These are phyloP conservation scores for Coniochaeta prunicola DNA, from an alignment of 2,329 filamentous ascomycete genomes.

Conservation along the genomic window DNA sequence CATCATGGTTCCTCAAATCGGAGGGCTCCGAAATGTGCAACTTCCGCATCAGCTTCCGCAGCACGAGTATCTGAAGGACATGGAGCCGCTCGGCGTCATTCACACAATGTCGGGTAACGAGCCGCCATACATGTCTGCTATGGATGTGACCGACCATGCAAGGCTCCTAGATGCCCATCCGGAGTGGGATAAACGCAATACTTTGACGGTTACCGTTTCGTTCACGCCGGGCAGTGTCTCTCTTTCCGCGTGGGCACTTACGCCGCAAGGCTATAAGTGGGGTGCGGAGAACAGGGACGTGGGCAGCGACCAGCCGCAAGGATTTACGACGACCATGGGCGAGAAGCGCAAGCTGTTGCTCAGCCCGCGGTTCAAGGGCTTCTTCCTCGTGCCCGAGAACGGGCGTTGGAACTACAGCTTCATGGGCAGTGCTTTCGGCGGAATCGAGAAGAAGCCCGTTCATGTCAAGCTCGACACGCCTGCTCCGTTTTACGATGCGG, in stretches of 20 bases:
- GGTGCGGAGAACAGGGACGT: constrained; percentile 92
- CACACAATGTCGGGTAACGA: constrained; percentile 95
- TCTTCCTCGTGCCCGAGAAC: constrained; percentile 90
- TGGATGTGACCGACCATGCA: constrained; percentile 90
- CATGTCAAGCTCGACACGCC: constrained; percentile 94
- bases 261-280: constrained; percentile 91
- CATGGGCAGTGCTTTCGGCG: constrained; percentile 83
- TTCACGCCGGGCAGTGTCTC: constrained; percentile 97
- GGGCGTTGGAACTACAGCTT: constrained; percentile 97
- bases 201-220: constrained; percentile 87
- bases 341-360: constrained; percentile 92
- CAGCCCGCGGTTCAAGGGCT: constrained; percentile 88
- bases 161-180: constrained; percentile 78
- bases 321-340: constrained; percentile 86
- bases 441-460: constrained; percentile 82
- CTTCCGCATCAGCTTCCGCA: constrained; percentile 84
- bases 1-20: constrained; percentile 95
- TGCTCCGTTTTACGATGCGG: constrained; percentile 80
- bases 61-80: constrained; percentile 76
- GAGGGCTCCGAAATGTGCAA: constrained; percentile 85
- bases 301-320: constrained; percentile 85
- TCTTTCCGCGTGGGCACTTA: constrained; percentile 86
- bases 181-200: constrained; percentile 79
- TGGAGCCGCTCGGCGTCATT: constrained; percentile 91
- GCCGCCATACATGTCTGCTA: constrained; percentile 90